phyloP scores from a whole-genome alignment of 805 yeast species.

The Cephaloascus fragrans region DNA sequence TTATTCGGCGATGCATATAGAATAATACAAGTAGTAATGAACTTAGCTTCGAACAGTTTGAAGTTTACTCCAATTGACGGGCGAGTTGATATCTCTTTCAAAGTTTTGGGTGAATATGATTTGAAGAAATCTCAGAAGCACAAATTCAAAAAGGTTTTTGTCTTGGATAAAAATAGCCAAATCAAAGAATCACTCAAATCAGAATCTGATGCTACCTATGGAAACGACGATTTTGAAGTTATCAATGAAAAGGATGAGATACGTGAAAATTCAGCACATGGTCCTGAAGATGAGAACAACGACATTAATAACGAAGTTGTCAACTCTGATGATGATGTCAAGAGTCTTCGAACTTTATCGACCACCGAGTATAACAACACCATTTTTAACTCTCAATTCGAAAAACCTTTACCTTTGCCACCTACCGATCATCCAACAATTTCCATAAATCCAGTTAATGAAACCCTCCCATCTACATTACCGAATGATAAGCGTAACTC shows the following conservation, averaged over 20 bases:
- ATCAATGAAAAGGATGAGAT: no score
- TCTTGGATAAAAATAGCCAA: slow-evolving; percentile 12
- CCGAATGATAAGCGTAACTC: background rate
- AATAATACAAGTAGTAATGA: slow-evolving; percentile 87
- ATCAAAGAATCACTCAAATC: background rate
- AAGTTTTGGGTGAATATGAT: slow-evolving; percentile 66
- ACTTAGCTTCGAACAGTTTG: slow-evolving; percentile 79
- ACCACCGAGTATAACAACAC: slow-evolving; percentile 27
- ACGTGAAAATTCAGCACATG: no score
- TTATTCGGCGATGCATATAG: slow-evolving; percentile 84
- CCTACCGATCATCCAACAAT: no score
- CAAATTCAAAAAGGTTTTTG: slow-evolving; percentile 36
- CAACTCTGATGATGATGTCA: slow-evolving; percentile 5
- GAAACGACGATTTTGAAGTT: background rate
- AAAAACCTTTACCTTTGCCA: slow-evolving; percentile 4
- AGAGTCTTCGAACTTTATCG: slow-evolving; percentile 14
- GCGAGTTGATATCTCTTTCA: slow-evolving; percentile 54
- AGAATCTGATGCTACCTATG: no score
- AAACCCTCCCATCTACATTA: slow-evolving; percentile 1
- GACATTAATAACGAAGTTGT: slow-evolving; percentile 4
- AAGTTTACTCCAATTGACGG: slow-evolving; percentile 93
- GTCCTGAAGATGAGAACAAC: background rate
- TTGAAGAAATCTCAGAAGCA: slow-evolving; percentile 24
- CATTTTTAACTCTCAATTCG: slow-evolving; percentile 31
- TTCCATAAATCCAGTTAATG: slow-evolving; percentile 6